Evolutionary conservation across 768 basidiomycete genomes (phyloP).

Genomic region (Tulasnella calospora): DNA sequence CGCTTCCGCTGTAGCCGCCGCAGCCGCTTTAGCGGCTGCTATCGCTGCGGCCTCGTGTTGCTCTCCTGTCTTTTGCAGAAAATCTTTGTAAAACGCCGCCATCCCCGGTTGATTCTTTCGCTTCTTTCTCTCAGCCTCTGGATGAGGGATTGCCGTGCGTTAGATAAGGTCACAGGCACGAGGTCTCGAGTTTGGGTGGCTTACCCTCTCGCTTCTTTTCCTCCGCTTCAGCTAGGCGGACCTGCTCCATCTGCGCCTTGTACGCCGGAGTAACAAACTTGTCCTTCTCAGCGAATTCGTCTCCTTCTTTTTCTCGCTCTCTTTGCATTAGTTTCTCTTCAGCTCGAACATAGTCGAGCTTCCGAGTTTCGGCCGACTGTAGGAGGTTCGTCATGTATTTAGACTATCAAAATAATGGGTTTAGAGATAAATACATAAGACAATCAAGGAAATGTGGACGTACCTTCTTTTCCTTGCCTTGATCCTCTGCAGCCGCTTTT

Average conservation of each 20-base stretch:
- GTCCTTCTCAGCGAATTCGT: constrained; percentile 90
- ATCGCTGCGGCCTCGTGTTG: constrained; percentile 60
- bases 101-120: constrained; percentile 66
- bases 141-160: background rate
- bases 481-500: constrained; percentile 71
- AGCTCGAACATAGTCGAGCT: constrained; percentile 82
- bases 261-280: constrained; percentile 97
- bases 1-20: constrained; percentile 34
- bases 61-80: constrained; percentile 67
- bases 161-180: background rate
- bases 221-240: constrained; percentile 86
- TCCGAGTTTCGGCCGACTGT: constrained; percentile 75
- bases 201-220: constrained; percentile 82
- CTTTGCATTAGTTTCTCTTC: constrained; percentile 97
- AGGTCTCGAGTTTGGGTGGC: constrained; percentile 31
- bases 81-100: constrained; percentile 74
- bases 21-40: constrained; percentile 74
- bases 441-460: constrained; percentile 30
- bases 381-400: constrained; percentile 87
- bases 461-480: constrained; percentile 74
- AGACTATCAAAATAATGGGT: constrained; percentile 51
- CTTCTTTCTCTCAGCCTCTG: constrained; percentile 56
- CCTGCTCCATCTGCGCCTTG: constrained; percentile 91
- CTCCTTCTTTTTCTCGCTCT: constrained; percentile 89
- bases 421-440: background rate